A percentile compares a stretch with the other conserved stretches of the same genome.
These are phyloP conservation scores for Ceriops decandra DNA, from an alignment of 345 rosid genomes.

Conservation along the genomic window DNA sequence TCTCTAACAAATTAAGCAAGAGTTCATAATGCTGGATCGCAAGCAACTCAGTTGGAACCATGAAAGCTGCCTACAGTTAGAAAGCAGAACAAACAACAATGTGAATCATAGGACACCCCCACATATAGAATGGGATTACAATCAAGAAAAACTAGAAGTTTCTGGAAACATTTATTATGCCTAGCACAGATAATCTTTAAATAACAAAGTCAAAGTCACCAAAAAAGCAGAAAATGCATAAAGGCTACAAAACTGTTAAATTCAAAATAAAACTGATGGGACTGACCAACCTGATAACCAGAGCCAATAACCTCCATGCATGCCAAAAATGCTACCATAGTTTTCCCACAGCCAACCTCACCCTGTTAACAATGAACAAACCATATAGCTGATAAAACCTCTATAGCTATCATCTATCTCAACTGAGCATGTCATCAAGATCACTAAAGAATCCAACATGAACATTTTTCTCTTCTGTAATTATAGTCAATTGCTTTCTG, in stretches of 20 bases:
- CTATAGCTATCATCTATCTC: neutral
- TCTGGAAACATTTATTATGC: neutral
- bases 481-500: too few relatives aligned
- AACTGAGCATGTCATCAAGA: neutral
- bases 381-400: constrained; percentile 9
- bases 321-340: constrained; percentile 90
- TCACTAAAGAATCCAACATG: neutral
- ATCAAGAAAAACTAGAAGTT: neutral
- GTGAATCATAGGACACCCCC: neutral
- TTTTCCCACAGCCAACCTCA: constrained; percentile 98
- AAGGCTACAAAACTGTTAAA: neutral
- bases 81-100: constrained; percentile 4
- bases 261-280: neutral
- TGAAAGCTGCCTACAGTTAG: constrained; percentile 80
- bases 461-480: neutral
- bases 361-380: constrained; percentile 48
- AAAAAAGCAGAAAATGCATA: neutral
- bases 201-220: neutral
- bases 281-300: constrained; percentile 81
- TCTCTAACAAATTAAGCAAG: constrained; percentile 62
- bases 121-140: neutral
- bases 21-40: constrained; percentile 90
- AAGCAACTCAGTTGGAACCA: constrained; percentile 98
- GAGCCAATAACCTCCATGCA: constrained; percentile 92
- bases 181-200: neutral